Percentiles rank a stretch among this genome's conserved stretches.
phyloP scores from a whole-genome alignment of 176 grass and related monocot genomes.

The Carex scoparia region DNA sequence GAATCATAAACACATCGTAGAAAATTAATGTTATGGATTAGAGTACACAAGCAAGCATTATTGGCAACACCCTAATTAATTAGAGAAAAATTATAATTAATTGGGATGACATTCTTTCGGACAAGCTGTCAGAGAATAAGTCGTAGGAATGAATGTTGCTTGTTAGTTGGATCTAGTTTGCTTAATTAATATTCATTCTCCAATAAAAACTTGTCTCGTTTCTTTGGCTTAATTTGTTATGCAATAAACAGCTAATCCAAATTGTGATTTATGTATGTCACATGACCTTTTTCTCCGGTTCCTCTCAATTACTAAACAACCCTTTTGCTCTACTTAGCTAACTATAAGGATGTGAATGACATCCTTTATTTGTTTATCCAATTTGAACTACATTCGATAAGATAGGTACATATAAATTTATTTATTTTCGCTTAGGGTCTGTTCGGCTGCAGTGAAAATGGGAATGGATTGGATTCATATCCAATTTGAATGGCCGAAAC shows the following conservation, averaged over 20 bases:
- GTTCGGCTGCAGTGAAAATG: no score
- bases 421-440: no score
- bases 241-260: constrained; percentile 19
- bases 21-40: neutral
- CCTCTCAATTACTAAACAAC: neutral
- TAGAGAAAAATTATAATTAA: neutral
- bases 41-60: neutral
- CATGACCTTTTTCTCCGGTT: constrained; percentile 13
- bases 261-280: neutral
- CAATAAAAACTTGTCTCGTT: neutral
- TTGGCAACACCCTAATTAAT: neutral
- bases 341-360: no score
- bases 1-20: neutral
- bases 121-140: constrained; percentile 24
- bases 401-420: no score
- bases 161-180: constrained; percentile 9
- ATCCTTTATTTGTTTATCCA: no score
- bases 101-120: constrained; percentile 3
- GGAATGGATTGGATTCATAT: no score
- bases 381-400: no score
- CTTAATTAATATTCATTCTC: neutral
- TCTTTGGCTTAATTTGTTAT: constrained; percentile 5
- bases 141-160: constrained; percentile 24
- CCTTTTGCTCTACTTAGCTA: no score
- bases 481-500: no score